Percentiles rank a stretch among this genome's conserved stretches.
These are phyloP conservation scores for Galerina marginata DNA, from an alignment of 768 basidiomycete species.

Conservation along the genomic window DNA sequence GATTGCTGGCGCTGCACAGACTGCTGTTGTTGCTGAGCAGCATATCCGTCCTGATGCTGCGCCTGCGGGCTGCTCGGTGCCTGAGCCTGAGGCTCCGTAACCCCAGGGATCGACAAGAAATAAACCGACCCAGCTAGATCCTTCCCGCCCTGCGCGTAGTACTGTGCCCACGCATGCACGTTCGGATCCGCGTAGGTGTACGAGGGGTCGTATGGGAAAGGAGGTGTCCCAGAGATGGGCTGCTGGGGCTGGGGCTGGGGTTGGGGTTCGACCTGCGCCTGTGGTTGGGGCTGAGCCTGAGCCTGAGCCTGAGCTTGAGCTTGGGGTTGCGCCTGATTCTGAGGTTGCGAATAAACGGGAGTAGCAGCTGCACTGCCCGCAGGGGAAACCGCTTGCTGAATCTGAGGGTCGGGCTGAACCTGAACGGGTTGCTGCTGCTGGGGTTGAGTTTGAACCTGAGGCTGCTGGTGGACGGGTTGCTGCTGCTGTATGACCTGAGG, in stretches of 20 bases:
- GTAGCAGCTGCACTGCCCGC: slow-evolving; percentile 24
- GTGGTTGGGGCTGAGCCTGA: slow-evolving; percentile 28
- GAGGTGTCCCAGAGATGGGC: slow-evolving; percentile 42
- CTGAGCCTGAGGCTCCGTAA: slow-evolving; percentile 50
- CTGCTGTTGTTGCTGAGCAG: slow-evolving; percentile 29
- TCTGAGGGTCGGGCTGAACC: slow-evolving; percentile 22
- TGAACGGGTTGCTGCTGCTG: slow-evolving; percentile 16
- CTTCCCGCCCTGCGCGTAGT: slow-evolving; percentile 80
- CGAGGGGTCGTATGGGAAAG: slow-evolving; percentile 66
- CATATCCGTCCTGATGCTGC: slow-evolving; percentile 18
- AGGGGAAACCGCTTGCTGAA: slow-evolving; percentile 16
- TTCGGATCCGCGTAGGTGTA: slow-evolving; percentile 77
- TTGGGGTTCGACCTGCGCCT: slow-evolving; percentile 30
- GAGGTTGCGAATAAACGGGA: slow-evolving; percentile 16
- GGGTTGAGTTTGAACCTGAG: slow-evolving; percentile 22
- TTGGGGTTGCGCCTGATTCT: slow-evolving; percentile 22
- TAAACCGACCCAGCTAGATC: slow-evolving; percentile 81
- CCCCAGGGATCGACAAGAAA: slow-evolving; percentile 78
- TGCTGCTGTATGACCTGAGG: slow-evolving; percentile 12
- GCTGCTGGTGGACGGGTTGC: slow-evolving; percentile 13
- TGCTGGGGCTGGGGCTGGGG: slow-evolving; percentile 33
- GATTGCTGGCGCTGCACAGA: slow-evolving; percentile 6
- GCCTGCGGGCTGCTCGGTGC: slow-evolving; percentile 10
- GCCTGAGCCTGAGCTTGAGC: slow-evolving; percentile 33
- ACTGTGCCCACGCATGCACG: slow-evolving; percentile 86